Conservation (phyloP, 2,329 filamentous ascomycete species). For the Amauroascus verrucosus region DNA sequence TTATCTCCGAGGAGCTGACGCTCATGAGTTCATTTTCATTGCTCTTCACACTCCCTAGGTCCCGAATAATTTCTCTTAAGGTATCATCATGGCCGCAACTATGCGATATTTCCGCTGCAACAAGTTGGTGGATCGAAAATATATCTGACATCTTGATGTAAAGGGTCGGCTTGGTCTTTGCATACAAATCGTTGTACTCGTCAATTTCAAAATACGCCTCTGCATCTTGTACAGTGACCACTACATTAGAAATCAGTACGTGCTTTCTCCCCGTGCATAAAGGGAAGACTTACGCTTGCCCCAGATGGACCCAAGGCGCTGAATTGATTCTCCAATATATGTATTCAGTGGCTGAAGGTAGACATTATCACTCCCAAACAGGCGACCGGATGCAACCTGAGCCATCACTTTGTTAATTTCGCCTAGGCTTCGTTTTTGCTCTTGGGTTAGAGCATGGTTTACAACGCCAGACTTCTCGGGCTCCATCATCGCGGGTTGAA, state of each 20-base stretch:
- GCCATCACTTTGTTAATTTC: constrained; percentile 87
- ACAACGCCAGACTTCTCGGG: constrained; percentile 90
- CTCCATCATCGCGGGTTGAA: constrained; percentile 77
- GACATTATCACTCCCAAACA: constrained; percentile 89
- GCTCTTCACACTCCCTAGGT: constrained; percentile 89
- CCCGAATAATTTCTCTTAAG: constrained; percentile 80
- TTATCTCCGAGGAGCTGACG: constrained; percentile 78
- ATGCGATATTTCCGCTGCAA: constrained; percentile 64
- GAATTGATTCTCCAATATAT: constrained; percentile 76
- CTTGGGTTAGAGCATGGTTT: constrained; percentile 75
- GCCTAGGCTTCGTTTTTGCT: constrained; percentile 83
- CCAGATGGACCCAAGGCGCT: constrained; percentile 66
- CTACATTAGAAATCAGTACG: constrained; percentile 33
- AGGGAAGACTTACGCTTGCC: constrained; percentile 45
- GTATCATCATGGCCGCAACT: constrained; percentile 78
- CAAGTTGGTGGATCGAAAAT: constrained; percentile 85
- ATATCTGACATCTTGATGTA: constrained; percentile 99
- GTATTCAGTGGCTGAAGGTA: constrained; percentile 92
- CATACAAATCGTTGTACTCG: constrained; percentile 95
- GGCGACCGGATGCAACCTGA: constrained; percentile 75
- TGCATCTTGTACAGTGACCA: constrained; percentile 76
- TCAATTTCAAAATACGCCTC: constrained; percentile 96
- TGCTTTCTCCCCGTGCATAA: background rate
- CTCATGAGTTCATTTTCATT: constrained; percentile 90
- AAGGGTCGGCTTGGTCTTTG: constrained; percentile 91